Evolutionary conservation across 768 basidiomycete genomes (phyloP), one percentile per base, ranked within the genome.

Genomic region (Tulasnella sp.): DNA sequence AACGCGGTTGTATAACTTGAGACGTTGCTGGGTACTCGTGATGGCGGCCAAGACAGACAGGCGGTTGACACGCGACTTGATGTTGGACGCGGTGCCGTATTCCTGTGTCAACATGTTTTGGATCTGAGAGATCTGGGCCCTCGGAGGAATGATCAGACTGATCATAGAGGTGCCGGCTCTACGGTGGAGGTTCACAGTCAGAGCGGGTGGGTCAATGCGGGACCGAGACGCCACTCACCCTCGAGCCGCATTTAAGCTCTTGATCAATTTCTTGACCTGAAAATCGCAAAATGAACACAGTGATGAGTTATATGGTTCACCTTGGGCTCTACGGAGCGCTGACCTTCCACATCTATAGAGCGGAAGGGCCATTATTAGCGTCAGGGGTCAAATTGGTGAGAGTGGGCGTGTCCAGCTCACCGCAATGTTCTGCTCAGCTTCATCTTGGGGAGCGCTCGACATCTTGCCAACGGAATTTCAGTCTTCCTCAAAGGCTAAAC

Each of bases 101-200:
- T 97, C 97, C 83, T 97, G 96, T 74, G 97, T 98, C 82, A 99
- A 89, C 97, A 99, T 97, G 77, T 91, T 91, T 68, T 91, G 91
- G 79, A 92, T 91, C 78, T 95, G 91, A 45, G 96, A 96, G 83
- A 99, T 93, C 89, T 99, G 97, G 84, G 91, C 94, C 87, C 95
- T 95, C 71, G 97, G 96, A 37, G 97, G 97, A 77, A 98, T 90
- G 84, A 98, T 96, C 79, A 99, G 88, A 84, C 93, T 96, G 85
- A 99, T 98, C 97, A 99, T 99, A 81, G 94, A 97, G 77, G 97
- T 99, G 77, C 97, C 94, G 80, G 94, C 96, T 80, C 92, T 95
- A 79, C 14, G 34, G 12, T 15, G 22, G 12, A 34, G 19, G 22
- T 2, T 54, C 38, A 73, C 15, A 71, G 42, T 3, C 25, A 42